phyloP scores from a whole-genome alignment of 352 stramenopile genomes.

The Phytophthora idaei region DNA sequence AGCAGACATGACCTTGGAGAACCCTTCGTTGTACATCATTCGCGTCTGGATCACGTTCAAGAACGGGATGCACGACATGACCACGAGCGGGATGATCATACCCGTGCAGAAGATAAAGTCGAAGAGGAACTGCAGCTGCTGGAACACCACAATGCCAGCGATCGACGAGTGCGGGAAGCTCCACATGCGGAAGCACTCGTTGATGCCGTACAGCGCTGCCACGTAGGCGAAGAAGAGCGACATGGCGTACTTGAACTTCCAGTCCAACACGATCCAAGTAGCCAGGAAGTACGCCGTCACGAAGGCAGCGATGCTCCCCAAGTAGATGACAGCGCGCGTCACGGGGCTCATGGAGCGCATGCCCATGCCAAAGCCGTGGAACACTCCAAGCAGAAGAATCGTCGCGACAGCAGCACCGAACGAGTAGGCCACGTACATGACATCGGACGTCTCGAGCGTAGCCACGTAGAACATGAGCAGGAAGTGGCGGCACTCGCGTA shows the following conservation, averaged over 20 bases:
- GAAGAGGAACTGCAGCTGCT: conserved; percentile 82
- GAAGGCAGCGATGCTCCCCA: conserved; percentile 33
- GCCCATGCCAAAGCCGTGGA: conserved; percentile 47
- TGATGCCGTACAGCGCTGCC: conserved; percentile 70
- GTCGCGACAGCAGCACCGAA: conserved; percentile 58
- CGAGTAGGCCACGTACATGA: conserved; percentile 57
- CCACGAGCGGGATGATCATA: conserved; percentile 68
- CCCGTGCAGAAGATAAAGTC: conserved; percentile 76
- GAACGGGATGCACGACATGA: conserved; percentile 78
- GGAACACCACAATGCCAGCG: conserved; percentile 54
- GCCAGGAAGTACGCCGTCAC: conserved; percentile 58
- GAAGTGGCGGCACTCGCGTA: conserved; percentile 78
- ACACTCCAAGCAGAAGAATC: conserved; percentile 52
- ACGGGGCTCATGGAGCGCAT: conserved; percentile 51
- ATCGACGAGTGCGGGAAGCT: conserved; percentile 69
- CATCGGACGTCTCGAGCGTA: conserved; percentile 51
- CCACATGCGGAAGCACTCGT: conserved; percentile 77
- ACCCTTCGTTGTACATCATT: conserved; percentile 90
- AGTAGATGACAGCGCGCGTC: conserved; percentile 55
- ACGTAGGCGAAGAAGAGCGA: conserved; percentile 72
- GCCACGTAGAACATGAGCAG: conserved; percentile 78
- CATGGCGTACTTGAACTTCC: conserved; percentile 46
- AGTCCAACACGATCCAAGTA: conserved; percentile 46
- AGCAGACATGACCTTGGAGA: conserved; percentile 80
- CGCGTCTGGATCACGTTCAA: conserved; percentile 83